Base-by-base conservation (phyloP, 2,329 filamentous ascomycete genomes). In the Zymoseptoria passerinii region DNA sequence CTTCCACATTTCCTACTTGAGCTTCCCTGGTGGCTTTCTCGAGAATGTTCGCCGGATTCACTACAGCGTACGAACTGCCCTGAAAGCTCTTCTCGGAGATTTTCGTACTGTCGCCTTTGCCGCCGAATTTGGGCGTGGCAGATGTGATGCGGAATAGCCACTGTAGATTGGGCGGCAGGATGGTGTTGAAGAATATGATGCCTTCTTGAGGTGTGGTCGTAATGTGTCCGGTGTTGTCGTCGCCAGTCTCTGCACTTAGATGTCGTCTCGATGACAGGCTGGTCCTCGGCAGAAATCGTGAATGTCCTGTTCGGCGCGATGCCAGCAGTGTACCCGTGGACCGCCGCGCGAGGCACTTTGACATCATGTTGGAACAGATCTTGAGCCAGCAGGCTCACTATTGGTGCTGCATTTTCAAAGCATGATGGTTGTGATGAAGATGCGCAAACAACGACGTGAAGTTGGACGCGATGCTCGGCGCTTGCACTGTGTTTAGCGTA, bases 141-240 rank as follows among this genome's bases (percentile, higher is more conserved):
- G 61, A 77, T 27, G 83, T 78, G 2, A 85, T 70, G 9, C 80
- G 76, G 23, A 84, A 72, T 2, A 84, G 69, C 78, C 84, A 87
- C 67, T 82, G 81, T 35, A 96, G 80, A 66, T 84, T 88, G 28
- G 94, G 78, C 0, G 92, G 92, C 61, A 95, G 95, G 53, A 97
- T 81, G 74, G 94, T 95, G 71, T 95, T 91, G 68, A 97, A 86
- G 76, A 95, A 99, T 6, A 96, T 74, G 51, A 97, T 85, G 0
- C 87, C 86, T 75, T 97, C 90, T 66, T 92, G 88, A 1, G 86
- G 76, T 2, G 79, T 81, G 9, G 88, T 81, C n/a, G 81, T 78
- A 65, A 97, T 96, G 68, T 96, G 91, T 0, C 94, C 92, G 8
- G 84, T 84, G 63, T 88, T 84, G 66, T 88, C 80, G 52, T 66